Conservation (phyloP, 2,329 filamentous ascomycete genomes). For the Monilinia vaccinii-corymbosi region DNA sequence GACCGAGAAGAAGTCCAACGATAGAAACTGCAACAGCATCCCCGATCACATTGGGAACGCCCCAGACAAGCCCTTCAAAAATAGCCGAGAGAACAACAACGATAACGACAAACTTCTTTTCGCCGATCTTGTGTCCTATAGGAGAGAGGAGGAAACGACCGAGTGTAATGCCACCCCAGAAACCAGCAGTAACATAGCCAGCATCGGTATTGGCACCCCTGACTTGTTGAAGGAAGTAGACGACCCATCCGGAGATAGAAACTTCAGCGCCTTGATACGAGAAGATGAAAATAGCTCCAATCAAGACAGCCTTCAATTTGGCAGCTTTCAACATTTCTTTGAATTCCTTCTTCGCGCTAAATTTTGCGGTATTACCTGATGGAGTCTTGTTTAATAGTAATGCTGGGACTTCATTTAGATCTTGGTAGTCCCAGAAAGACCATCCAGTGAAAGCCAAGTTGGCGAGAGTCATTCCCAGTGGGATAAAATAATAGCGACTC, state of each 20-base stretch:
- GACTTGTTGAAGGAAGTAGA: constrained; percentile 70
- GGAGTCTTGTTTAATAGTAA: constrained; percentile 37
- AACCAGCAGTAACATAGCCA: constrained; percentile 69
- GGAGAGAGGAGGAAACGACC: constrained; percentile 65
- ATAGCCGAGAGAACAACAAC: constrained; percentile 51
- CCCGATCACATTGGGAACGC: constrained; percentile 64
- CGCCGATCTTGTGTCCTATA: constrained; percentile 57
- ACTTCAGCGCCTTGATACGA: constrained; percentile 81
- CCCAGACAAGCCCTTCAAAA: constrained; percentile 72
- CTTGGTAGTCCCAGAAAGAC: constrained; percentile 62
- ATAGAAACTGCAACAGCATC: constrained; percentile 59
- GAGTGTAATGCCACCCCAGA: constrained; percentile 66
- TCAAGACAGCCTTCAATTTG: constrained; percentile 48
- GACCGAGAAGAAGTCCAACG: constrained; percentile 67
- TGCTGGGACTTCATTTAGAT: constrained; percentile 40
- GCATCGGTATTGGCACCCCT: constrained; percentile 63
- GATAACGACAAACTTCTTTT: constrained; percentile 58
- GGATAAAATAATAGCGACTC: constrained; percentile 65
- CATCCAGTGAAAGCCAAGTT: constrained; percentile 53
- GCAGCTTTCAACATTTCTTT: constrained; percentile 37
- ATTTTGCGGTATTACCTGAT: constrained; percentile 25
- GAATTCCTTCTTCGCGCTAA: constrained; percentile 31
- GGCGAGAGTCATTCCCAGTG: constrained; percentile 46
- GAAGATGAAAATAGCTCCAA: constrained; percentile 76
- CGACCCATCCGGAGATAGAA: constrained; percentile 77